Evolutionary conservation across 768 basidiomycete genomes (phyloP).

Genomic region (Boletus patriciae): DNA sequence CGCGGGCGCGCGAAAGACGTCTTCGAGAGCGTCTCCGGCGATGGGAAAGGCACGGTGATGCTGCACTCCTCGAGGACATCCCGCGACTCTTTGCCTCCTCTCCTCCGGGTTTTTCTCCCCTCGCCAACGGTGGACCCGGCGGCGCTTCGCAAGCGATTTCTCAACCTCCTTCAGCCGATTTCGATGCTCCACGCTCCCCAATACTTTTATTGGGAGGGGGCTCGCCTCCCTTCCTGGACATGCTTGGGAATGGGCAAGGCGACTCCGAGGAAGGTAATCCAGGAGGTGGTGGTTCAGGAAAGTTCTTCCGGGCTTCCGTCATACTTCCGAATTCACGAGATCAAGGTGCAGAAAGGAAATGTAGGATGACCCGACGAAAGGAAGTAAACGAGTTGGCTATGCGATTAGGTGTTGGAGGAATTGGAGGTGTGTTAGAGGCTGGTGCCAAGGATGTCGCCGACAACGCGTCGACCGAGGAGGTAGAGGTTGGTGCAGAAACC

Average conservation of each 20-base stretch:
- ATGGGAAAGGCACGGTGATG: slow-evolving; percentile 68
- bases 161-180: slow-evolving; percentile 27
- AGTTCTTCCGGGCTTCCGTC: slow-evolving; percentile 69
- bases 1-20: slow-evolving; percentile 68
- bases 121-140: background rate
- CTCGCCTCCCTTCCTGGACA: slow-evolving; percentile 25
- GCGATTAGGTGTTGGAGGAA: slow-evolving; percentile 77
- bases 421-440: slow-evolving; percentile 63
- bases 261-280: slow-evolving; percentile 19
- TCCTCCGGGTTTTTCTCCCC: slow-evolving; percentile 8
- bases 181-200: slow-evolving; percentile 25
- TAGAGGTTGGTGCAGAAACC: slow-evolving; percentile 3
- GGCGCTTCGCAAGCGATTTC: slow-evolving; percentile 22
- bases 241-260: slow-evolving; percentile 19
- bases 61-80: slow-evolving; percentile 59
- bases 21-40: slow-evolving; percentile 67
- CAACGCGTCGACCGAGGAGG: background rate
- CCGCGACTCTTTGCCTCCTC: slow-evolving; percentile 48
- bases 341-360: slow-evolving; percentile 49
- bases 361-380: slow-evolving; percentile 59
- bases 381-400: slow-evolving; percentile 81
- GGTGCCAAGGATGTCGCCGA: background rate
- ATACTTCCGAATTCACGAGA: slow-evolving; percentile 66
- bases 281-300: slow-evolving; percentile 19
- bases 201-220: slow-evolving; percentile 28